Base-by-base conservation (phyloP, 345 rosid genomes). In the Syzygium jambos region DNA sequence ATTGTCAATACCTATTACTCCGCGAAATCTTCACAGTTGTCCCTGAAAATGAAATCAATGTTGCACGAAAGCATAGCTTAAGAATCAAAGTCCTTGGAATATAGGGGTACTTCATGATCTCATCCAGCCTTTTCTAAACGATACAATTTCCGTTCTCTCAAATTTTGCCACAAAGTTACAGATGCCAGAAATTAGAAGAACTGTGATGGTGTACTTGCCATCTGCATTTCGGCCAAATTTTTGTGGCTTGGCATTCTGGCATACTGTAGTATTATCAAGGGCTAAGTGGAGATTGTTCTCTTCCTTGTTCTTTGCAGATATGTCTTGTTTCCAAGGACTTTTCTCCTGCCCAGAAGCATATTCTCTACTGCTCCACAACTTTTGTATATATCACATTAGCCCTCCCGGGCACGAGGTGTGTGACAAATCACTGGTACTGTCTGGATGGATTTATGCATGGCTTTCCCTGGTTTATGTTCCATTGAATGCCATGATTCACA, bases 381-480 rank as follows among this genome's bases (percentile, higher is more conserved):
- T 98, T 87, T 96, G 99, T 91, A 93, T 96, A 90, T 98, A 96
- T 91, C 99, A 98, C 89, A 95, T 98, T 86, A 94, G 95, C 91
- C 99, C 99, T 87, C 97, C 98, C 41, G 99, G 98, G 87, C 99
- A 98, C 82, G 98, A 98, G 99, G 99, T 96, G 91, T 88, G 98
- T 94, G 51, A 30, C 80, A 27, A n/a, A 78, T 61, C 87, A 90
- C 89, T 91, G 59, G 83, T 88, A 49, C 55, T 68, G 88, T 77
- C 51, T 78, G 41, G 16, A 84, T 77, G 7, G 63, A 82, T 41
- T 52, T 82, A 30, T 84, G 52, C 21, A 13, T 84, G 52, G 80
- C 1, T 27, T 84, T 59, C 53, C 53, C 54, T 61, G 85, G 83
- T 78, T 73, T 43, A 51, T 56, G 52, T 59, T 86, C 51, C 86